These are phyloP conservation scores for Fusarium duplospermum DNA, from an alignment of 2,329 filamentous ascomycete genomes.

Conservation along the genomic window DNA sequence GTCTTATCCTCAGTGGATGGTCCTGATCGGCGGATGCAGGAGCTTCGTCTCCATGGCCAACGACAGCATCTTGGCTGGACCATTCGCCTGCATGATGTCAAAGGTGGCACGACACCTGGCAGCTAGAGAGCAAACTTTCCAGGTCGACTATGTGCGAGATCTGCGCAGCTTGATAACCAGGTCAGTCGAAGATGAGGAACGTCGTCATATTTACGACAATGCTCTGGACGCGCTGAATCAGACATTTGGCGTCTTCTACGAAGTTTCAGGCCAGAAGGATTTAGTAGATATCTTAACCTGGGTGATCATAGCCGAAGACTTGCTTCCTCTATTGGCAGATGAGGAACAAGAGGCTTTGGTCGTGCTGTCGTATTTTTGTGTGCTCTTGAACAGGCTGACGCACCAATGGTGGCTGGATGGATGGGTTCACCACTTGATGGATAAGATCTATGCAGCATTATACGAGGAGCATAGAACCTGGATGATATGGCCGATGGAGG, in stretches of 20 bases:
- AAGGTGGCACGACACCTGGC: neutral
- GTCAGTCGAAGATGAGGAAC: neutral
- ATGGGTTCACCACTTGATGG: neutral
- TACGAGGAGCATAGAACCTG: neutral
- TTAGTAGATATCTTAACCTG: neutral
- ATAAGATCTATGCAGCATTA: neutral
- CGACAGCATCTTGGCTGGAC: neutral
- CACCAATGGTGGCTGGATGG: neutral
- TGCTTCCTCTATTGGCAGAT: neutral
- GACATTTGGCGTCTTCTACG: neutral
- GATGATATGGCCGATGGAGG: neutral
- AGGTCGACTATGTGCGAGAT: neutral
- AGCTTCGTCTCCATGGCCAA: neutral
- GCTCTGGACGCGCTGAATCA: neutral
- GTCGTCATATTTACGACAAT: neutral
- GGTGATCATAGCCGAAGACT: neutral
- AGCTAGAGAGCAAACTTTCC: neutral
- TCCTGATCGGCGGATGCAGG: neutral
- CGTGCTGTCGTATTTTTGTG: neutral
- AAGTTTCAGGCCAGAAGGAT: neutral
- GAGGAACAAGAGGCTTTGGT: neutral
- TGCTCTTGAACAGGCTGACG: neutral
- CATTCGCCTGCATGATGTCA: neutral
- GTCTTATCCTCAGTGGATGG: neutral
- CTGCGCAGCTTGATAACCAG: neutral